Percentiles rank a stretch among this genome's conserved stretches.
phyloP scores from a whole-genome alignment of 2,329 filamentous ascomycete species.

The Exophiala aquamarina region DNA sequence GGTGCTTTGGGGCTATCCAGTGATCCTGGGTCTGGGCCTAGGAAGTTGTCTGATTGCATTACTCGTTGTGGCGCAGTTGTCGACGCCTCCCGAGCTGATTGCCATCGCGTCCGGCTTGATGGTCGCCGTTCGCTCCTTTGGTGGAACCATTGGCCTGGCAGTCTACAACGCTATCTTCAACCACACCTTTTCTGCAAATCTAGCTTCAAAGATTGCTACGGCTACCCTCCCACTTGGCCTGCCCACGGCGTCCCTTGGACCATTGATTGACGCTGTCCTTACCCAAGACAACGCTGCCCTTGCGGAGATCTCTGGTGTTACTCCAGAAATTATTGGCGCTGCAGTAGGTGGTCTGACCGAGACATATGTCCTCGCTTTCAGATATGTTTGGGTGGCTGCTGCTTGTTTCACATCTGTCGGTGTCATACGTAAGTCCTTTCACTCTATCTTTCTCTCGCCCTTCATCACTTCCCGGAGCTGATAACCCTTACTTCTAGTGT shows the following conservation, averaged over 20 bases:
- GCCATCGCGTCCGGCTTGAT: conserved; percentile 3
- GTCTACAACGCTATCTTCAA: conserved; percentile 5
- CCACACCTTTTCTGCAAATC: neutral
- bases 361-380: neutral
- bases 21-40: conserved; percentile 2
- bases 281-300: neutral
- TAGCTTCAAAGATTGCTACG: conserved; percentile 1
- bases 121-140: neutral
- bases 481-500: no score
- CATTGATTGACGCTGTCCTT: neutral
- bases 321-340: neutral
- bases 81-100: conserved; percentile 4
- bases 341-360: neutral
- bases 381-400: conserved; percentile 1
- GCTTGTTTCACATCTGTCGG: neutral
- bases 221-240: neutral
- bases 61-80: conserved; percentile 1
- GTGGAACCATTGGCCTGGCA: conserved; percentile 2
- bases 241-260: neutral
- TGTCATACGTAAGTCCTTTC: neutral
- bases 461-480: neutral
- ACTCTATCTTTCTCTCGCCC: neutral
- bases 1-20: conserved; percentile 1
- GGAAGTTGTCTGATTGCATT: neutral
- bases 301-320: neutral